These are phyloP conservation scores for Spathaspora arborariae DNA, from an alignment of 805 yeast genomes.

Conservation along the genomic window DNA sequence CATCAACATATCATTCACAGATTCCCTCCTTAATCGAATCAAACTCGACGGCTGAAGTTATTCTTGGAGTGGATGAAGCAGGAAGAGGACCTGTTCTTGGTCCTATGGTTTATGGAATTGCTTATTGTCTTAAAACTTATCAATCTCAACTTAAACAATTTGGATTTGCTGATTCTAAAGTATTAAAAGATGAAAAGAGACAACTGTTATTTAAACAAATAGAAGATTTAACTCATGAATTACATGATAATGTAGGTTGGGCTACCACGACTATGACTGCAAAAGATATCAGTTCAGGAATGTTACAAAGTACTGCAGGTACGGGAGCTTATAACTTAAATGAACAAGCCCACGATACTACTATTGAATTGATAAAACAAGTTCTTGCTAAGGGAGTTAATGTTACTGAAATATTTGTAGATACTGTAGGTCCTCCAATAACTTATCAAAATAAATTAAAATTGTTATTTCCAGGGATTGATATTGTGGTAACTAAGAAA, in stretches of 20 bases:
- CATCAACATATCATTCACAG: conserved; percentile 48
- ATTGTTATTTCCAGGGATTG: conserved; percentile 61
- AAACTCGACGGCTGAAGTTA: conserved; percentile 38
- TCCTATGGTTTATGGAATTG: conserved; percentile 94
- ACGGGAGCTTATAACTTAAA: conserved; percentile 71
- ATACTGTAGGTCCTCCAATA: conserved; percentile 95
- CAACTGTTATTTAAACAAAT: conserved; percentile 56
- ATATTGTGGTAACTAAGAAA: conserved; percentile 83
- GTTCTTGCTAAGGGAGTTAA: conserved; percentile 61
- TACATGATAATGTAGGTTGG: conserved; percentile 73
- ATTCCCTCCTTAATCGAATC: conserved; percentile 41
- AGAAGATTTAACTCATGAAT: conserved; percentile 41
- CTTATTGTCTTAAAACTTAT: conserved; percentile 64
- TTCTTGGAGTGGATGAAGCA: conserved; percentile 95
- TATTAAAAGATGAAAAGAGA: conserved; percentile 70
- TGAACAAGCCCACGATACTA: conserved; percentile 95
- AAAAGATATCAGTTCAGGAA: conserved; percentile 79
- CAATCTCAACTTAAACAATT: conserved; percentile 45
- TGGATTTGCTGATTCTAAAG: conserved; percentile 93
- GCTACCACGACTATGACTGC: conserved; percentile 84
- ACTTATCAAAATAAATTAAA: conserved; percentile 76
- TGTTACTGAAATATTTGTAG: conserved; percentile 74
- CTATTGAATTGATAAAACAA: conserved; percentile 71
- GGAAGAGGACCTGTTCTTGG: conserved; percentile 98
- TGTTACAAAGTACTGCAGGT: conserved; percentile 55